Evolutionary conservation across 306 rosid genomes (phyloP), one percentile per base, ranked within the genome.

Genomic region (Inga leiocalycina): DNA sequence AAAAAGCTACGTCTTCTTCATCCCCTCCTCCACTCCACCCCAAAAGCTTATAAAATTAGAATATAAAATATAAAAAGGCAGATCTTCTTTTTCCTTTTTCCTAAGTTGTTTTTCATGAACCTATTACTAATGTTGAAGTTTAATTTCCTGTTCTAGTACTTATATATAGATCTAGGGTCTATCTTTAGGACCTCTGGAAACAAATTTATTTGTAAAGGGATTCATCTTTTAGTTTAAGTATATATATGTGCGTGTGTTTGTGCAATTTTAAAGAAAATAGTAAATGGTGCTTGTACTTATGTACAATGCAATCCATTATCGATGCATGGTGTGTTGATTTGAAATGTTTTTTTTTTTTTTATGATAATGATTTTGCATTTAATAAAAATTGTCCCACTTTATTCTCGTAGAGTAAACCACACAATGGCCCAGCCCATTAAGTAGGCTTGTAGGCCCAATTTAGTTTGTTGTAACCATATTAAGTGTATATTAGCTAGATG

Each of bases 151-250:
- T 87, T 81, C 64, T 73, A 80, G 86, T 82, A 80, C 79, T 85
- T 82, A 49, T 16, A 51, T 16, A 57, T 19, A 68, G 66, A 80
- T 83, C 68, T 51, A 80, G 89, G 86, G 85, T 81, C 86, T 83
- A 73, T 76, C 64, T 75, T 83, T 35, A 71, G 76, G 44, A 74
- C 75, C 32, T 83, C 15, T 74, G 74, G 86, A 19, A 0, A 86
- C 80, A 84, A 59, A 67, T 77, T 81, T 66, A 77, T 84, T 83
- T 94, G 89, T 90, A 91, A 90, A 90, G 87, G 81, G 82, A 74
- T 84, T 80, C 83, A 80, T 64, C 65, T 68, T 41, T 78, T 35
- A 81, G 85, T 85, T 84, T 70, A 41, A 70, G 84, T 11, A 81
- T 9, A 8, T 85, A 27, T 81, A 86, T 85, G 77, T 10, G 3